Conservation (phyloP, 2,329 filamentous ascomycete genomes). For the Colletotrichum tropicicola region DNA sequence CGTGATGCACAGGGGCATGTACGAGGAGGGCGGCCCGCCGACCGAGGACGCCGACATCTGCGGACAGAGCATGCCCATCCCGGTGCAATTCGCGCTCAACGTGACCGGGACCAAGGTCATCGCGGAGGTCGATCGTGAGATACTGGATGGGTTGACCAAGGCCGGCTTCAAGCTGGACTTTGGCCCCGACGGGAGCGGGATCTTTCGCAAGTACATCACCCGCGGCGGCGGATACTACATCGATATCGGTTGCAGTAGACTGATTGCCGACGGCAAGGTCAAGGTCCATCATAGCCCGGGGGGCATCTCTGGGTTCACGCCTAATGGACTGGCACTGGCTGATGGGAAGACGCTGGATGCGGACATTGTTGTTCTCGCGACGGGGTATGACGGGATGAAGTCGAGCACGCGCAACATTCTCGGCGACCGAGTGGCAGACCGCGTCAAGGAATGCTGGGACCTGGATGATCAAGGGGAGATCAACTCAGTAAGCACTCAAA, state of each 20-base stretch:
- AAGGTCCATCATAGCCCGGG: constrained; percentile 68
- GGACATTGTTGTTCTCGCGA: constrained; percentile 71
- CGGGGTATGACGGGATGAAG: constrained; percentile 75
- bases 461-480: constrained; percentile 66
- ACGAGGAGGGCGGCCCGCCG: constrained; percentile 62
- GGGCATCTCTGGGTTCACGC: constrained; percentile 56
- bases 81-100: constrained; percentile 61
- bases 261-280: constrained; percentile 72
- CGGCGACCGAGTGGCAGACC: constrained; percentile 67
- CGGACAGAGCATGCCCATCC: constrained; percentile 64
- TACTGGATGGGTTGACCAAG: constrained; percentile 54
- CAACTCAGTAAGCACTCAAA: constrained; percentile 29
- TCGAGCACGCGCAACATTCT: constrained; percentile 69
- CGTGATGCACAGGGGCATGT: constrained; percentile 61
- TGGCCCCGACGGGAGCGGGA: constrained; percentile 64
- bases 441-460: constrained; percentile 69
- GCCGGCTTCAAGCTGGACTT: constrained; percentile 70
- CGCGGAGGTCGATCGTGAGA: constrained; percentile 46
- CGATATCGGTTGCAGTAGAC: constrained; percentile 69
- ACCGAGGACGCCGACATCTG: constrained; percentile 73
- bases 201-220: constrained; percentile 71
- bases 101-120: constrained; percentile 59
- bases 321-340: constrained; percentile 53
- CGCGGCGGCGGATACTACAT: constrained; percentile 77
- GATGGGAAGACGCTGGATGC: constrained; percentile 67